phyloP scores from a whole-genome alignment of 257 asterid species.

The Asclepias syriaca region DNA sequence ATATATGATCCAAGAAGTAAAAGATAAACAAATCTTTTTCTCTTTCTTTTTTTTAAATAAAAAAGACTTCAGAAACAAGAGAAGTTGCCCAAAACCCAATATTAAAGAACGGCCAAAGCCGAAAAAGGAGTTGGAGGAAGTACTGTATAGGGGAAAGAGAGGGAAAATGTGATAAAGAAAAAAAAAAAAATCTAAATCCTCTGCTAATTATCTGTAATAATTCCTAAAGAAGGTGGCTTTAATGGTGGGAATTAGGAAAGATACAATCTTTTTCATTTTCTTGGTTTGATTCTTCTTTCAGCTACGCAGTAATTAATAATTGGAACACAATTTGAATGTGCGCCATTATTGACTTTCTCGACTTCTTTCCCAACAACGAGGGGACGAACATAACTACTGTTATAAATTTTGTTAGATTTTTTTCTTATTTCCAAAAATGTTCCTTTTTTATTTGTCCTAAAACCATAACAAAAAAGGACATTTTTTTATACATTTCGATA shows the following conservation, averaged over 20 bases:
- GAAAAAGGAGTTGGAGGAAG: background rate
- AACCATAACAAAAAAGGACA: too few species aligned
- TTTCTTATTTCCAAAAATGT: too few species aligned
- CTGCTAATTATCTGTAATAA: background rate
- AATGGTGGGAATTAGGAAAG: background rate
- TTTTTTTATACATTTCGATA: too few species aligned
- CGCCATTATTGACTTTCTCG: background rate
- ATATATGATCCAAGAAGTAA: background rate
- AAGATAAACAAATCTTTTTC: background rate
- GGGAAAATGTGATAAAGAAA: constrained; percentile 15
- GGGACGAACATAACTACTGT: too few species aligned
- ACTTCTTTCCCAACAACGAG: too few species aligned
- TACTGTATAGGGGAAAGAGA: constrained; percentile 12
- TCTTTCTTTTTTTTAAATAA: too few species aligned
- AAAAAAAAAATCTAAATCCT: background rate
- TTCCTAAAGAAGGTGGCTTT: background rate
- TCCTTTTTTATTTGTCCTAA: too few species aligned
- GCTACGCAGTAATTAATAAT: background rate
- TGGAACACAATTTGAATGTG: constrained; percentile 8
- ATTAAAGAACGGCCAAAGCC: background rate
- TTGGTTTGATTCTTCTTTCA: background rate
- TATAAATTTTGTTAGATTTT: too few species aligned
- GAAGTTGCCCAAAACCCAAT: background rate
- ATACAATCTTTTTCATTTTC: background rate
- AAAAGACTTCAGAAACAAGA: background rate